Evolutionary conservation across 139 green algal genomes (phyloP).

Genomic region (Auxenochlorella pyrenoidosa): DNA sequence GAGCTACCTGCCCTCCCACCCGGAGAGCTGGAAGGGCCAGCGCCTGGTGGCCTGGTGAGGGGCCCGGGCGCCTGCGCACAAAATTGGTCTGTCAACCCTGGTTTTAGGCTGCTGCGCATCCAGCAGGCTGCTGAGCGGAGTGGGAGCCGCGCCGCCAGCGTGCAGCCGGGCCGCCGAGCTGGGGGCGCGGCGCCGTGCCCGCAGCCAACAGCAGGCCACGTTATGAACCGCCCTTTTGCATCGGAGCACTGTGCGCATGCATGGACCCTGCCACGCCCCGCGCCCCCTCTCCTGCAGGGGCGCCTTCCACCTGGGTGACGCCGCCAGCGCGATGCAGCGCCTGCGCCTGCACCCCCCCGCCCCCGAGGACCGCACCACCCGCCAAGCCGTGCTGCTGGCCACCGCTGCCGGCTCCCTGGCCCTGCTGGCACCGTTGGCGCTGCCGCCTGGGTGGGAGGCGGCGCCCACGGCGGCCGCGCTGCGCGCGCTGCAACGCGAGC

Average conservation of each 20-base stretch:
- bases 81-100: too few species aligned
- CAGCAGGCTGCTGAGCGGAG: too few species aligned
- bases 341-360: constrained; percentile 5
- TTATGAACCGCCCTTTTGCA: too few species aligned
- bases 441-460: constrained; percentile 27
- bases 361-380: constrained; percentile 6
- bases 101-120: too few species aligned
- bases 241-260: too few species aligned
- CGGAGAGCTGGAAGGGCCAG: constrained; percentile 64
- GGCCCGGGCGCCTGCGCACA: rapidly evolving
- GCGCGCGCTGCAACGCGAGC: constrained; percentile 53
- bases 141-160: too few species aligned
- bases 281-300: constrained; percentile 37
- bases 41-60: constrained; percentile 58
- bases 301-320: constrained; percentile 39
- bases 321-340: constrained; percentile 37
- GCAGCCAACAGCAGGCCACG: too few species aligned
- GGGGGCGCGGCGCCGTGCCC: too few species aligned
- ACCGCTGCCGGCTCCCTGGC: constrained; percentile 14
- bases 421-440: constrained; percentile 23
- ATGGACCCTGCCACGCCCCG: too few species aligned
- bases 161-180: too few species aligned
- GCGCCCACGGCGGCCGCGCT: constrained; percentile 39
- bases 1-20: constrained; percentile 55
- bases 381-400: constrained; percentile 42